These are phyloP conservation scores for Juglanconis oblonga DNA, from an alignment of 2,329 filamentous ascomycete species.

Conservation along the genomic window DNA sequence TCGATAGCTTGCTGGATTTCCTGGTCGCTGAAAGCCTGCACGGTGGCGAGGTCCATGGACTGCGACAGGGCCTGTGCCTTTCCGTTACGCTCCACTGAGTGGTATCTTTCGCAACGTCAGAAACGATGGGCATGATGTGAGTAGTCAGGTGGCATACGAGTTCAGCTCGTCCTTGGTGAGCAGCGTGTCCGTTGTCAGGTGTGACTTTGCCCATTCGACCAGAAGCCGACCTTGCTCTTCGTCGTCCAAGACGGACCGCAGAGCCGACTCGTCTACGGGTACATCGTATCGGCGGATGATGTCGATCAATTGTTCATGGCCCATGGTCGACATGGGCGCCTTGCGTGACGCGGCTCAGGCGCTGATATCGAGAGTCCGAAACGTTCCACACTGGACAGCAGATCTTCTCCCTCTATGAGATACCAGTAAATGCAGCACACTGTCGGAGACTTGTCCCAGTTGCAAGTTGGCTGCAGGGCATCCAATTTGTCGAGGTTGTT, in stretches of 20 bases:
- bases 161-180: constrained; percentile 52
- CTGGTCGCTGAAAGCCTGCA: constrained; percentile 53
- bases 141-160: constrained; percentile 37
- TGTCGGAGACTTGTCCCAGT: too few relatives aligned
- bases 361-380: too few relatives aligned
- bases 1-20: constrained; percentile 61
- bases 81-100: constrained; percentile 45
- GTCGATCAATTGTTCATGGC: constrained; percentile 27
- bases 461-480: background rate
- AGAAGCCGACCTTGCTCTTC: constrained; percentile 33
- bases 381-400: too few relatives aligned
- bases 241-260: constrained; percentile 36
- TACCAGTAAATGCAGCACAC: background rate
- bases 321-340: constrained; percentile 18
- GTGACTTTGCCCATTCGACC: constrained; percentile 46
- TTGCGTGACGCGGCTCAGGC: too few relatives aligned
- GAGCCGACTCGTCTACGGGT: constrained; percentile 31
- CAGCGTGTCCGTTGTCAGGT: constrained; percentile 49
- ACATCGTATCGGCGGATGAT: constrained; percentile 31
- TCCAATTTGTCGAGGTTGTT: too few relatives aligned
- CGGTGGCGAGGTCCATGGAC: constrained; percentile 41
- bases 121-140: background rate
- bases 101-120: constrained; percentile 40
- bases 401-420: too few relatives aligned
- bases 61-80: constrained; percentile 44